Conservation (phyloP, 768 basidiomycete species). For the Crassisporium funariophilum region DNA sequence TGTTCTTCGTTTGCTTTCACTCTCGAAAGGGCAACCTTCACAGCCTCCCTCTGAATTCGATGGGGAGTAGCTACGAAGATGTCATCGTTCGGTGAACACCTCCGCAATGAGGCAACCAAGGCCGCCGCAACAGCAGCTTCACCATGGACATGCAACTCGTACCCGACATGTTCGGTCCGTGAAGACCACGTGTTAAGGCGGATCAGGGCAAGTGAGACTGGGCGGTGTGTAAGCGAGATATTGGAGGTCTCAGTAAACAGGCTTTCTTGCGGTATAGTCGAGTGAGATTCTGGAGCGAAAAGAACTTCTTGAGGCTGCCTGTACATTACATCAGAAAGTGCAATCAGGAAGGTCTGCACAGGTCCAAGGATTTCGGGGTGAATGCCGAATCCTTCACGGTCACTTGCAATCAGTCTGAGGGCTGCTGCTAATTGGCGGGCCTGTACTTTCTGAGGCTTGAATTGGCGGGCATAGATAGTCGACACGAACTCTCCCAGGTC, state of each 20-base stretch:
- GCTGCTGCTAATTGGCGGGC: conserved; percentile 38
- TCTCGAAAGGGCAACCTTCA: conserved; percentile 37
- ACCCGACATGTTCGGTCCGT: conserved; percentile 37
- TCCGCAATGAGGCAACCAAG: conserved; percentile 38
- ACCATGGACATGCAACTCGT: conserved; percentile 48
- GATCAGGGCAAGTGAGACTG: conserved; percentile 48
- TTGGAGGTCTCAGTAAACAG: conserved; percentile 11
- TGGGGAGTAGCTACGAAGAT: conserved; percentile 57
- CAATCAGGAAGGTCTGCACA: conserved; percentile 40
- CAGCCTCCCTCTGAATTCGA: conserved; percentile 53
- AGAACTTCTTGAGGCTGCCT: conserved; percentile 39
- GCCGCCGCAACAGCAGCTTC: conserved; percentile 51
- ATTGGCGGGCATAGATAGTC: conserved; percentile 50
- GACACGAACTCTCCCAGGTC: conserved; percentile 57
- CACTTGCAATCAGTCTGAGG: conserved; percentile 30
- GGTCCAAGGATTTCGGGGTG: conserved; percentile 23
- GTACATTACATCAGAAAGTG: conserved; percentile 47
- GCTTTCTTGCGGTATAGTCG: conserved; percentile 12
- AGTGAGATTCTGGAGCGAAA: conserved; percentile 18
- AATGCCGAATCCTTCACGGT: conserved; percentile 22
- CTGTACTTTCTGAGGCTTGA: conserved; percentile 51
- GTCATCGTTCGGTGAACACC: conserved; percentile 42
- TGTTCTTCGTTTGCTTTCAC: conserved; percentile 18
- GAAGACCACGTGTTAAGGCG: conserved; percentile 37
- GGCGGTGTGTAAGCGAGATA: conserved; percentile 27